Percentiles rank a stretch among this genome's conserved stretches.
These are phyloP conservation scores for Trametes pubescens DNA, from an alignment of 1,284 basidiomycete genomes.

Conservation along the genomic window DNA sequence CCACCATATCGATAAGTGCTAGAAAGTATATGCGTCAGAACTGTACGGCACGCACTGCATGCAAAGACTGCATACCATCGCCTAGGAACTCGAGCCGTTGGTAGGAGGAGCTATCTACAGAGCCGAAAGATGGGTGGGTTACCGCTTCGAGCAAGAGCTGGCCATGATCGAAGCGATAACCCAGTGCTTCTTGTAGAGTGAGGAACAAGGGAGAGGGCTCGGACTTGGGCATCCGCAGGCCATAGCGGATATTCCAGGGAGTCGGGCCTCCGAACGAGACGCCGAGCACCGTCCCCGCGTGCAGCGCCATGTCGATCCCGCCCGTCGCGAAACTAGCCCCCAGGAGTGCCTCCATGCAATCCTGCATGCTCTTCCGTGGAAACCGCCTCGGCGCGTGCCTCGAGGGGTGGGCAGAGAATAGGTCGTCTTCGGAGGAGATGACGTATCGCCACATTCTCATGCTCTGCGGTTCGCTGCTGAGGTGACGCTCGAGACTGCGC, in stretches of 20 bases:
- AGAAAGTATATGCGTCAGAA: neutral
- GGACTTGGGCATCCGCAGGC: conserved; percentile 39
- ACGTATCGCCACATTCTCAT: conserved; percentile 70
- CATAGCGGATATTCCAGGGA: conserved; percentile 68
- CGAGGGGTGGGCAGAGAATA: conserved; percentile 39
- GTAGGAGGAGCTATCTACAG: conserved; percentile 67
- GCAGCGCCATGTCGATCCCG: conserved; percentile 72
- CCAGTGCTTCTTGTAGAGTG: conserved; percentile 67
- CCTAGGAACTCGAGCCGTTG: conserved; percentile 88
- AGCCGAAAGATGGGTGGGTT: conserved; percentile 80
- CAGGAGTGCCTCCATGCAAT: conserved; percentile 85
- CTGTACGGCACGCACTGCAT: neutral
- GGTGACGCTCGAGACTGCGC: conserved; percentile 65
- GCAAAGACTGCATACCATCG: conserved; percentile 64
- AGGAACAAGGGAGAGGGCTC: conserved; percentile 58
- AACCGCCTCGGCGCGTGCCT: conserved; percentile 49
- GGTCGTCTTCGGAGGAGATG: conserved; percentile 45
- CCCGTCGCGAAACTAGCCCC: conserved; percentile 78
- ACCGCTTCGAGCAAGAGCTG: conserved; percentile 76
- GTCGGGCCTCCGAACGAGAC: conserved; percentile 74
- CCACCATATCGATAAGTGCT: conserved; percentile 82
- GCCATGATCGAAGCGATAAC: conserved; percentile 73
- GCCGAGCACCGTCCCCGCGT: conserved; percentile 68
- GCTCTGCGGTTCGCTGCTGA: conserved; percentile 66
- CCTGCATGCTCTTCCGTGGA: conserved; percentile 78